phyloP scores from a whole-genome alignment of 108 stramenopile genomes.

The Pelagomonas calceolata region DNA sequence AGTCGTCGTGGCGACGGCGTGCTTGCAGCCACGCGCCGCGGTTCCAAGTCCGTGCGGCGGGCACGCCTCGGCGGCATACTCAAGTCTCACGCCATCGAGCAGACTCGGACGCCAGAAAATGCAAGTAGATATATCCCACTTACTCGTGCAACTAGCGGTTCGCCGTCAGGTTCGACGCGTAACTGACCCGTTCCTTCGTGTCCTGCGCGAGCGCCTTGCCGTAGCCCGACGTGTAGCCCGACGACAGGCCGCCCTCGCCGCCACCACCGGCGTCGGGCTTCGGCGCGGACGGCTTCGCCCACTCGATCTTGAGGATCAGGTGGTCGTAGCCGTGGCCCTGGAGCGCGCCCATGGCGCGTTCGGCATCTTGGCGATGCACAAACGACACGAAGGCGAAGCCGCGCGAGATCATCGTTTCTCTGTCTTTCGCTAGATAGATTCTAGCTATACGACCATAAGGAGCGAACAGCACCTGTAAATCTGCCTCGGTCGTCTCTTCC shows the following conservation, averaged over 20 bases:
- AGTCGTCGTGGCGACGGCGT: too few species aligned
- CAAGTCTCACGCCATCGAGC: too few species aligned
- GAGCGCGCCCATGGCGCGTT: slow-evolving; percentile 78
- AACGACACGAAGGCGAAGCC: slow-evolving; percentile 96
- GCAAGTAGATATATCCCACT: too few species aligned
- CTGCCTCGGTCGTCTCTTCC: slow-evolving; percentile 87
- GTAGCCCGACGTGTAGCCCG: slow-evolving; percentile 73
- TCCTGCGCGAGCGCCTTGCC: slow-evolving; percentile 95
- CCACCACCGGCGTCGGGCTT: slow-evolving; percentile 60
- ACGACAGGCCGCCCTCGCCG: slow-evolving; percentile 47
- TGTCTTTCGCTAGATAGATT: slow-evolving; percentile 91
- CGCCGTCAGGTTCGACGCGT: slow-evolving; percentile 81
- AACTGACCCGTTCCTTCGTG: slow-evolving; percentile 85
- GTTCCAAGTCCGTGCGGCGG: too few species aligned
- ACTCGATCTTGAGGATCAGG: slow-evolving; percentile 97
- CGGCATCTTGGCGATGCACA: slow-evolving; percentile 76
- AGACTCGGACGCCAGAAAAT: too few species aligned
- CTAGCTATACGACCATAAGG: slow-evolving; percentile 87
- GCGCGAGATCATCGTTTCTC: slow-evolving; percentile 74
- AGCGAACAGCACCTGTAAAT: slow-evolving; percentile 82
- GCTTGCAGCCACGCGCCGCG: too few species aligned
- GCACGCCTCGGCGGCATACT: too few species aligned
- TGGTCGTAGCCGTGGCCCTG: slow-evolving; percentile 97
- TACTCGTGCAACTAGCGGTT: background rate
- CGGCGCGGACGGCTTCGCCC: slow-evolving; percentile 86